Base-by-base conservation (phyloP, 805 yeast species). In the Kazachstania kunashirensis region DNA sequence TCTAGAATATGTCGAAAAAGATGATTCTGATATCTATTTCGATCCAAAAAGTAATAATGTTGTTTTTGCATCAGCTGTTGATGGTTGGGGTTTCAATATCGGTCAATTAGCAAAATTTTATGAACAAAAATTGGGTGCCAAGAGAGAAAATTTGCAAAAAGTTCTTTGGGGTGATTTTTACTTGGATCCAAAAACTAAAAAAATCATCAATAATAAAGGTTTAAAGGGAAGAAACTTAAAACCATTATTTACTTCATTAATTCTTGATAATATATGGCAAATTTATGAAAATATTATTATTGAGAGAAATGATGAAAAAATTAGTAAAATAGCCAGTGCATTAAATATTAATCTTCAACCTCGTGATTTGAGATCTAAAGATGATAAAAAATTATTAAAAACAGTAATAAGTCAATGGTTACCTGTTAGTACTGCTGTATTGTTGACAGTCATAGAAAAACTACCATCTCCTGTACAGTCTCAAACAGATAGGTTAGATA, bases 21-120 rank as follows among this genome's bases (percentile, higher is more conserved):
- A 77, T 45, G 97, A 88, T 55, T 73, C 78, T 24, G 94, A 79
- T 48, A 62, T 88, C 18, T 88, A 88, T 55, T 89, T 89, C 44
- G 70, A 84, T 13, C 98, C 99, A 0, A 83, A 80, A 34, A 71
- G 75, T 46, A 85, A 85, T 53, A 89, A 89, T 52, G 96, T 89
- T 5, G 75, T 89, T 0, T 89, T 89, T 65, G 89, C 95, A 0
- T 70, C 78, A 20, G 98, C 98, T 1, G 68, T 82, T 14, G 98
- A 92, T 61, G 97, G 97, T 10, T 92, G 98, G 97, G 99, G 97
- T 1, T 92, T 92, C 59, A 82, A 84, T 29, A 68, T 92, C 34
- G 75, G 84, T 35, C 95, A 92, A 46, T 83, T 92, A 59, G 83
- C 96, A 6, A 78, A 81, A 39, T 76, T 92, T 24, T 84, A 85